phyloP scores from a whole-genome alignment of 1,139 yeast genomes.

The Ashbya aceris region DNA sequence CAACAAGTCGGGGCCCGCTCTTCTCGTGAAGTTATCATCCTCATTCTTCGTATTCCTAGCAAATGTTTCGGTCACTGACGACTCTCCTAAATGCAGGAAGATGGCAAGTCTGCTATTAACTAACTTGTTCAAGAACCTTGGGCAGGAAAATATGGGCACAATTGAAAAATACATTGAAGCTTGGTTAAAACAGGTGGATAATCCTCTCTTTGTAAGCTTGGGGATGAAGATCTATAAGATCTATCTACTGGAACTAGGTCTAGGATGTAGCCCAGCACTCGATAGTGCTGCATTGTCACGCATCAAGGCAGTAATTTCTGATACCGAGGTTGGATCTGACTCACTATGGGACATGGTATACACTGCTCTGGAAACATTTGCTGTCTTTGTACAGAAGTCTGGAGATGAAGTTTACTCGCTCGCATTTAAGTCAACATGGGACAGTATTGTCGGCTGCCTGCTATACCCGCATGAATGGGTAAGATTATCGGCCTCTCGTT shows the following conservation, averaged over 20 bases:
- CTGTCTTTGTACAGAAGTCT: conserved; percentile 18
- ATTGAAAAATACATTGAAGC: conserved; percentile 52
- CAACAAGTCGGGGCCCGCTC: conserved; percentile 53
- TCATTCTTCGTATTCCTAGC: conserved; percentile 81
- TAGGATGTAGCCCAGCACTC: conserved; percentile 33
- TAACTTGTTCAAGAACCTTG: conserved; percentile 46
- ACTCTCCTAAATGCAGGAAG: conserved; percentile 73
- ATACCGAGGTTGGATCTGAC: conserved; percentile 30
- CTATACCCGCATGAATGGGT: conserved; percentile 93
- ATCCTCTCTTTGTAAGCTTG: conserved; percentile 55
- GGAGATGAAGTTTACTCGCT: conserved; percentile 32
- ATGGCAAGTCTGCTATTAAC: conserved; percentile 63
- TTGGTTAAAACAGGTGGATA: conserved; percentile 58
- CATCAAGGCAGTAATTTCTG: conserved; percentile 35
- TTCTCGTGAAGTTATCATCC: conserved; percentile 52
- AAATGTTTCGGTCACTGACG: conserved; percentile 70
- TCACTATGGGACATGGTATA: conserved; percentile 71
- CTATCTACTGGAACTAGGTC: conserved; percentile 44
- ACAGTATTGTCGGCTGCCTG: conserved; percentile 43
- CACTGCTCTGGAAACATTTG: conserved; percentile 49
- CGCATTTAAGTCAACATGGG: conserved; percentile 39
- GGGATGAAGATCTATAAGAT: conserved; percentile 70
- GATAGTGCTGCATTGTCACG: conserved; percentile 36
- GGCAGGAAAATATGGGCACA: conserved; percentile 33
- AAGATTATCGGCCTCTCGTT: conserved; percentile 57